Base-by-base conservation (phyloP, 2,329 filamentous ascomycete species). In the Microcera coccophila region DNA sequence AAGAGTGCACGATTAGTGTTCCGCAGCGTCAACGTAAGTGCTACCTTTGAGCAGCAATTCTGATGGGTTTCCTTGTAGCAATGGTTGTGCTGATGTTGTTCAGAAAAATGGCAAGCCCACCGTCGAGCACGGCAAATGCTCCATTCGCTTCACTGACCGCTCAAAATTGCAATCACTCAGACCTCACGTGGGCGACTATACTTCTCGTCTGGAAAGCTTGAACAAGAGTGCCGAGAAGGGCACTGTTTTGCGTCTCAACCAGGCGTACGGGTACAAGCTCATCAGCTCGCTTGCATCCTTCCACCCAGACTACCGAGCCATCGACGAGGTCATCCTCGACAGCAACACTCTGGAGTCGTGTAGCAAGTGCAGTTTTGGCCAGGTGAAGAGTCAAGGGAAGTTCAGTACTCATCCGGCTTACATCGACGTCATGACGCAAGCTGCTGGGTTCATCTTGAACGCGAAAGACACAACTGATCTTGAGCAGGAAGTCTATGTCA, bases 371-470 rank as follows among this genome's bases (percentile, higher is more conserved):
- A 2, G 49, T 57, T 1, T 51, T 79, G 42, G 74, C 68, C 14
- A 67, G 79, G 12, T 72, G 78, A 12, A 71, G 77, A 39, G 68
- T 74, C 1, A 40, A 46, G 10, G 57, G 62, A 4, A 58, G 57
- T 21, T 81, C 73, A 60, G 64, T 84, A 39, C 78, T 77, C 52
- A 69, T 70, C 36, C 78, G 78, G 0, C 76, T 59, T 81, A 74
- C 69, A 76, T 82, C 39, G 78, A 82, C 53, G 78, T 75, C 41
- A 56, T 78, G 43, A 75, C 74, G 42, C 78, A 81, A 48, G 72
- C 81, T 41, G 77, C 78, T 0, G 79, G 79, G 17, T 82, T 82
- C 62, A 75, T 81, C 45, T 69, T 80, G 61, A 82, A 82, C 50
- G 76, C 70, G 8, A 75, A 74, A 7, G 76, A 80, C 2, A 52